Base-by-base conservation (phyloP, 805 yeast genomes). In the Yamadazyma takamatsuzukensis region DNA sequence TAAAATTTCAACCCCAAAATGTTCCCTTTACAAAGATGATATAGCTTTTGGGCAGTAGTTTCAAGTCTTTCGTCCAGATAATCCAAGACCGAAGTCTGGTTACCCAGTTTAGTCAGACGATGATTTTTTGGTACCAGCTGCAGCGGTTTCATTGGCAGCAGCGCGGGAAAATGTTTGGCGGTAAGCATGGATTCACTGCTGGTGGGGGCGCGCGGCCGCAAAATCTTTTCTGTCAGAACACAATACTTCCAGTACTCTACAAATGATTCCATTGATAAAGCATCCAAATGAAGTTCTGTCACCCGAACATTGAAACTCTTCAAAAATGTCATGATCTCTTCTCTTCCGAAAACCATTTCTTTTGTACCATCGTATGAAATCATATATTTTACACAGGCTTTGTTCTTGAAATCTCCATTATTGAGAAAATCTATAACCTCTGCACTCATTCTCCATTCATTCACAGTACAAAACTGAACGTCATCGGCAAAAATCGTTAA, bases 401-500 rank as follows among this genome's bases (percentile, higher is more conserved):
- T 22, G 6, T 25, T 32, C 14, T 18, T 29, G 15, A 21, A 30
- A 6, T 25, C 36, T n/a, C 25, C 16, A 6, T 24, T 24, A n/a
- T 25, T 39, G 33, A 33, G 44, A 42, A 30, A 37, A 49, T 14
- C 42, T 44, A 54, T 31, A 4, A 59, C 44, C 27, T 65, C 70
- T 6, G 46, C 39, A 3, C 57, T 32, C 37, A 66, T 33, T 4
- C 26, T 34, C 42, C 59, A 49, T 37, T 60, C 68, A 8, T 45
- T 50, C 6, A 36, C 40, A 0, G 73, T 54, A 34, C 69, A 59
- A 63, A 68, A 64, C 33, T 72, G 73, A 16, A 68, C 42, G 46
- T 72, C 74, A 41, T 72, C 77, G 18, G 69, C 47, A 29, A 68
- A 54, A 2, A 72, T 39, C 0, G 75, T 69, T 24, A 72, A 49